Evolutionary conservation across 2,329 filamentous ascomycete species (phyloP).

Genomic region (Hymenoscyphus repandus): DNA sequence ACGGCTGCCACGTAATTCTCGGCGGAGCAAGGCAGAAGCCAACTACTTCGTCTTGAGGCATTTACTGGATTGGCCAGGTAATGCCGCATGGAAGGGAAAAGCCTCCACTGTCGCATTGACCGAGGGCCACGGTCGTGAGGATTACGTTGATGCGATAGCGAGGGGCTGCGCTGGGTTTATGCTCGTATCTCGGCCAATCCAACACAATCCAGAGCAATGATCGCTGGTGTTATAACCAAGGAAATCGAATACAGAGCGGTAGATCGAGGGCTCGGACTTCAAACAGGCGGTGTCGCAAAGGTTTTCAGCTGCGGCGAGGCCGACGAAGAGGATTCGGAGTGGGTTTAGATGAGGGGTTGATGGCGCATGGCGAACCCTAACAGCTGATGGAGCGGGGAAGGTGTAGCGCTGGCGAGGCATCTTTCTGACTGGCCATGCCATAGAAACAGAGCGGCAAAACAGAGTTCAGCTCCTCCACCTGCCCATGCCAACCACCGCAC

Average conservation of each 20-base stretch:
- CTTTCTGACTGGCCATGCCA: slow-evolving; percentile 3
- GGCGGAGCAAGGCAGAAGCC: slow-evolving; percentile 7
- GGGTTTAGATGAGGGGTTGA: slow-evolving; percentile 2
- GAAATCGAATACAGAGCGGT: slow-evolving; percentile 18
- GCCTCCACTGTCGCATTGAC: slow-evolving; percentile 16
- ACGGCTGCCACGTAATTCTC: slow-evolving; percentile 5
- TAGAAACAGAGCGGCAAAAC: slow-evolving; percentile 5
- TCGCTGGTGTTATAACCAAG: slow-evolving; percentile 13
- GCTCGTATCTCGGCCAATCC: slow-evolving; percentile 15
- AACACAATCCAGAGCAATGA: slow-evolving; percentile 9
- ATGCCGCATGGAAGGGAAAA: slow-evolving; percentile 10
- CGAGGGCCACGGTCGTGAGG: slow-evolving; percentile 13
- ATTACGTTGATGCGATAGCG: slow-evolving; percentile 13
- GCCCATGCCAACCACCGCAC: too few species aligned
- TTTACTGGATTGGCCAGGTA: slow-evolving; percentile 17
- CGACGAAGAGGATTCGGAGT: slow-evolving; percentile 6
- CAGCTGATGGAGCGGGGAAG: slow-evolving; percentile 5
- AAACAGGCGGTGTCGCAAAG: slow-evolving; percentile 14
- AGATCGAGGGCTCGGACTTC: slow-evolving; percentile 18
- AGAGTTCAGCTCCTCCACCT: slow-evolving; percentile 7
- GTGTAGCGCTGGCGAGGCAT: slow-evolving; percentile 2
- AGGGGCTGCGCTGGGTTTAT: slow-evolving; percentile 14
- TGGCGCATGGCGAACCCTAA: slow-evolving; percentile 4
- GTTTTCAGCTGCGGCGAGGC: slow-evolving; percentile 12
- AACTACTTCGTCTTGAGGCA: slow-evolving; percentile 3